Evolutionary conservation across 2,329 filamentous ascomycete genomes (phyloP).

Genomic region (Lachnellula hyalina): DNA sequence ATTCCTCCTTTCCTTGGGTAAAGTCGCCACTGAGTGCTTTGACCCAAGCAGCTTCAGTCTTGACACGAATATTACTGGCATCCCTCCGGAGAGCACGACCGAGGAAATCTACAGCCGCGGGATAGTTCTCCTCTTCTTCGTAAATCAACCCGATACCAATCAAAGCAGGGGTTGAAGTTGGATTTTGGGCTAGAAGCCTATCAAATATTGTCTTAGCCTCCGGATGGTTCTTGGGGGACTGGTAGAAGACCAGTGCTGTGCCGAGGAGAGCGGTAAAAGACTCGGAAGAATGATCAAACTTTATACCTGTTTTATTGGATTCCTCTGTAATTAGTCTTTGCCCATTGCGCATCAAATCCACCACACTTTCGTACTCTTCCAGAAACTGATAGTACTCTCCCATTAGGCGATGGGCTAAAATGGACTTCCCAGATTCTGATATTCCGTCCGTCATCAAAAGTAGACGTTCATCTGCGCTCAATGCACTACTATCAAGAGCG

Average conservation of each 20-base stretch:
- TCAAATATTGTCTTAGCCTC: conserved; percentile 88
- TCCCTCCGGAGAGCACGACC: conserved; percentile 70
- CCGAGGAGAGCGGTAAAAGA: conserved; percentile 72
- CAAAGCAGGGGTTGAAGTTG: conserved; percentile 71
- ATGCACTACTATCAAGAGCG: conserved; percentile 52
- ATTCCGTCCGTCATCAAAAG: conserved; percentile 75
- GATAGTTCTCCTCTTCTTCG: conserved; percentile 87
- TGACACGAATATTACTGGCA: conserved; percentile 68
- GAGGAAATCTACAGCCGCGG: conserved; percentile 75
- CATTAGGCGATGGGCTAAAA: conserved; percentile 78
- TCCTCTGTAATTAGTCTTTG: conserved; percentile 56
- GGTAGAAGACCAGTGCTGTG: conserved; percentile 85
- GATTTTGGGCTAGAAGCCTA: conserved; percentile 68
- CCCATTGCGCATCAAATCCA: conserved; percentile 74
- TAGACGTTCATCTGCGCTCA: conserved; percentile 67
- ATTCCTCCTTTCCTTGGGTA: conserved; percentile 57
- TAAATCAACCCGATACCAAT: conserved; percentile 88
- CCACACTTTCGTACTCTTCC: conserved; percentile 78
- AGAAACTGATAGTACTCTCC: conserved; percentile 77
- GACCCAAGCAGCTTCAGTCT: conserved; percentile 87
- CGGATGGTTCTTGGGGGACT: conserved; percentile 81
- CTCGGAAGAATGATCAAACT: conserved; percentile 65
- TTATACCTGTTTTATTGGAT: conserved; percentile 60
- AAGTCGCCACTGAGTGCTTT: conserved; percentile 78
- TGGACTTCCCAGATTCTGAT: conserved; percentile 56